Evolutionary conservation across 2,329 filamentous ascomycete species (phyloP).

Genomic region (Tolypocladium inflatum): DNA sequence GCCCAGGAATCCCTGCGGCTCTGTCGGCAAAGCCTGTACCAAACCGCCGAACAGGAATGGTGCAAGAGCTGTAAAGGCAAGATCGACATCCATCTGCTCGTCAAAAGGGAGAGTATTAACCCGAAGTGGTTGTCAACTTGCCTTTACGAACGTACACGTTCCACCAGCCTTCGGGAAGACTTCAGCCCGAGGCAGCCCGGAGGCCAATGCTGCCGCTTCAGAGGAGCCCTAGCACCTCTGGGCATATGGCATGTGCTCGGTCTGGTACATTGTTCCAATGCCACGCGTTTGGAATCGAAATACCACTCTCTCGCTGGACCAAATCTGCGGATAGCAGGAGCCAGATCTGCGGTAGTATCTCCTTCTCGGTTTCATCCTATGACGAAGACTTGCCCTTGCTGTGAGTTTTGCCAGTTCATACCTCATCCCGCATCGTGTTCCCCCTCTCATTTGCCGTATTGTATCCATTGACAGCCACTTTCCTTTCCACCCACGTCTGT

Average conservation of each 20-base stretch:
- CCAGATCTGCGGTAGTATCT: neutral
- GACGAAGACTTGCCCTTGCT: neutral
- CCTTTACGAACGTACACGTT: neutral
- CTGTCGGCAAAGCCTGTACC: neutral
- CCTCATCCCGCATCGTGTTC: neutral
- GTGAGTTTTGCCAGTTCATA: neutral
- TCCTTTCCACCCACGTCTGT: too few relatives aligned
- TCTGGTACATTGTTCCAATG: neutral
- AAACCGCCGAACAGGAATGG: neutral
- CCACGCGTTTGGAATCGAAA: neutral
- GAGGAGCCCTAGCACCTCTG: too few relatives aligned
- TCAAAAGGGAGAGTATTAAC: neutral
- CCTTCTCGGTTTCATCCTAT: neutral
- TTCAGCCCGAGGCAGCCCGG: too few relatives aligned
- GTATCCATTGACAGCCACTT: too few relatives aligned
- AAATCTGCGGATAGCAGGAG: neutral
- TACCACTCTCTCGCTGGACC: neutral
- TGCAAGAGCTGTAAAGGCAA: neutral
- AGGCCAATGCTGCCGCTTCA: too few relatives aligned
- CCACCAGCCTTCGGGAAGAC: neutral
- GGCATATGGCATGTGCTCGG: neutral
- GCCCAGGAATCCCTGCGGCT: neutral
- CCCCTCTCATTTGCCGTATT: too few relatives aligned
- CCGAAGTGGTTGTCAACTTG: neutral
- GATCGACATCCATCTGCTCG: neutral